Evolutionary conservation across 495 filamentous ascomycete species (phyloP), one percentile per base, ranked within the genome.

Genomic region (Niebla homalea): DNA sequence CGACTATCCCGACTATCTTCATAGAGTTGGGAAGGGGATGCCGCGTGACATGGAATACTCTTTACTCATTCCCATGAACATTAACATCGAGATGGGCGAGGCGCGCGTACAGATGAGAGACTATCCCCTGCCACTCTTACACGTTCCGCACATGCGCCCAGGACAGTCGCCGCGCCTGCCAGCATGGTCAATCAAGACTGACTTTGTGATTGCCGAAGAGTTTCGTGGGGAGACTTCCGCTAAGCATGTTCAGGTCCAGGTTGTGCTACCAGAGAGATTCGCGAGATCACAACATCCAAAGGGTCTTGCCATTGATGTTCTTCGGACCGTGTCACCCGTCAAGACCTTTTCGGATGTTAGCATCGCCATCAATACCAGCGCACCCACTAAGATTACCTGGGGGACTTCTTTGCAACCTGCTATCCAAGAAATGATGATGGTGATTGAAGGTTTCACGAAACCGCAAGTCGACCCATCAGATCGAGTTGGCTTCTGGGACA

Each of bases 361-460:
- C 18, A 72, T 97, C 54, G 85, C 94, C 47, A 94, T 99, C 60
- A 90, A 96, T 61, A 96, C 90, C 4, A 83, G 81, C 51, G 77
- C 86, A 52, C 83, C 93, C 8, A 99, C 92, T 7, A 80, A 84
- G 49, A 89, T 97, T 45, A 95, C 89, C 26, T 99, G 92, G 92
- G 87, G 89, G 36, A 85, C 89, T 50, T 94, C 92, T 0, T 97
- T 97, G 60, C 92, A 99, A 54, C 92, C 92, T 22, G 93, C 89
- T 11, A 96, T 99, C 48, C 92, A 99, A 64, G 92, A 99, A 59
- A 95, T 96, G 86, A 99, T 99, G 92, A 95, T 97, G 79, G 87
- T 93, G 21, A 87, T 99, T 51, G 92, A 99, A 69, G 84, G 84
- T 0, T 95, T 99, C 67, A 94, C 89, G 10, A 99, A 97, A 57